These are phyloP conservation scores for Helenozyma rhizophorensis DNA, from an alignment of 805 yeast genomes.

Conservation along the genomic window DNA sequence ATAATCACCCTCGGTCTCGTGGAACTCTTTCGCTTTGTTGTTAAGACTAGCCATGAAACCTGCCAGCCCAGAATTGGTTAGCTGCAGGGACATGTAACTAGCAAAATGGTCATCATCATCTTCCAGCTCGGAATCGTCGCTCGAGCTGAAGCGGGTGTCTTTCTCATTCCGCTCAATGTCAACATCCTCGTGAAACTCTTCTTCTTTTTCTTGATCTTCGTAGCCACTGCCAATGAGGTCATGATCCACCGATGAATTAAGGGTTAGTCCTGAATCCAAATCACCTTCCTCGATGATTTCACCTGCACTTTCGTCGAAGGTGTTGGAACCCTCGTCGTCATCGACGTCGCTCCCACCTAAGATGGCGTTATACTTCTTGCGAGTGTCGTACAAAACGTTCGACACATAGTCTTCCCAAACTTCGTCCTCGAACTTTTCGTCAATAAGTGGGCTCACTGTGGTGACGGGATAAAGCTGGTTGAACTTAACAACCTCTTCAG, in stretches of 20 bases:
- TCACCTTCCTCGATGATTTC: constrained; percentile 34
- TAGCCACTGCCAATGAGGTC: constrained; percentile 26
- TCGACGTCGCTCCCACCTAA: constrained; percentile 67
- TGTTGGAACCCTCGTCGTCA: constrained; percentile 24
- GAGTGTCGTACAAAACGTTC: constrained; percentile 76
- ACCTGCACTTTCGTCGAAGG: constrained; percentile 30
- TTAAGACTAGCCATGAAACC: constrained; percentile 40
- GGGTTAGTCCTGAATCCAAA: constrained; percentile 25
- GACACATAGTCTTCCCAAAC: constrained; percentile 83
- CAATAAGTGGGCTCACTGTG: constrained; percentile 34
- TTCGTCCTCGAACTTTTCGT: constrained; percentile 33
- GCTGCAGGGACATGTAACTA: constrained; percentile 73
- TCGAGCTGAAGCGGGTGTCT: constrained; percentile 14
- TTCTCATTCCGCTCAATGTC: constrained; percentile 11
- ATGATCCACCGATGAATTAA: constrained; percentile 27
- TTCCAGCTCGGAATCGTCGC: constrained; percentile 31
- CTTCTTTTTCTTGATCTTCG: constrained; percentile 21
- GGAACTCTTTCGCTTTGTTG: constrained; percentile 29
- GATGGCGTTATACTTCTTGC: constrained; percentile 92
- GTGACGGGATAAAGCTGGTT: constrained; percentile 35
- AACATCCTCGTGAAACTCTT: constrained; percentile 15
- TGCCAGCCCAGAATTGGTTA: constrained; percentile 48
- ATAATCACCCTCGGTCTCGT: constrained; percentile 9
- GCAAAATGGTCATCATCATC: constrained; percentile 56
- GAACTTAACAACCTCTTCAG: constrained; percentile 29